These are phyloP conservation scores for Solanum appendiculatum DNA, from an alignment of 257 asterid species.

Conservation along the genomic window DNA sequence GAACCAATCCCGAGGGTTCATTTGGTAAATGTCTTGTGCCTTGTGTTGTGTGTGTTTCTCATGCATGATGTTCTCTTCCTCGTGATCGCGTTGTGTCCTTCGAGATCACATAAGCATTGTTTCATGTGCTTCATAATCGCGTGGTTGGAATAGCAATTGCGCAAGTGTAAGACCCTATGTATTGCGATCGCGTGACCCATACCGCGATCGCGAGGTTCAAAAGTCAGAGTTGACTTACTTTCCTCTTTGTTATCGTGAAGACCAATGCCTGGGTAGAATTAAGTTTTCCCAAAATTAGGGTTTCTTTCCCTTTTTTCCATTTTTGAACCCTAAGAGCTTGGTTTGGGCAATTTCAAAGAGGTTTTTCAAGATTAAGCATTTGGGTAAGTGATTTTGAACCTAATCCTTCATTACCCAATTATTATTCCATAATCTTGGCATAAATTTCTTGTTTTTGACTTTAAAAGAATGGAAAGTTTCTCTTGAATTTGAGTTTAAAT, in stretches of 20 bases:
- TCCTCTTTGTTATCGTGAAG: neutral
- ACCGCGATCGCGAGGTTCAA: neutral
- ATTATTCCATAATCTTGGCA: neutral
- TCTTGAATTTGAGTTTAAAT: neutral
- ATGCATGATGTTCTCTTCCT: neutral
- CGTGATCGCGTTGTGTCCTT: neutral
- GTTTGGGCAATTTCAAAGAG: neutral
- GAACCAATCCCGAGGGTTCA: neutral
- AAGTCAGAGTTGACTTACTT: neutral
- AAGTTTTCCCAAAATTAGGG: neutral
- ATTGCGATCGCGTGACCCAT: neutral
- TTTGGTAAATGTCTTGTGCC: neutral
- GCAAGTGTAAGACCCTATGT: neutral
- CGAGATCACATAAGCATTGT: neutral
- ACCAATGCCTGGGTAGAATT: neutral
- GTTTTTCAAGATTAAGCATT: neutral
- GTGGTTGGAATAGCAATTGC: neutral
- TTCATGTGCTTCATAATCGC: neutral
- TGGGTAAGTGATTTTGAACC: neutral
- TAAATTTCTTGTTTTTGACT: neutral
- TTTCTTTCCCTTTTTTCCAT: neutral
- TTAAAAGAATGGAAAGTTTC: neutral
- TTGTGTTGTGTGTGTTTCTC: neutral
- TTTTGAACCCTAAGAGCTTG: neutral
- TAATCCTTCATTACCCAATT: neutral